Evolutionary conservation across 2,329 filamentous ascomycete species (phyloP), one percentile per base, ranked within the genome.

Genomic region (Akanthomyces lecanii): DNA sequence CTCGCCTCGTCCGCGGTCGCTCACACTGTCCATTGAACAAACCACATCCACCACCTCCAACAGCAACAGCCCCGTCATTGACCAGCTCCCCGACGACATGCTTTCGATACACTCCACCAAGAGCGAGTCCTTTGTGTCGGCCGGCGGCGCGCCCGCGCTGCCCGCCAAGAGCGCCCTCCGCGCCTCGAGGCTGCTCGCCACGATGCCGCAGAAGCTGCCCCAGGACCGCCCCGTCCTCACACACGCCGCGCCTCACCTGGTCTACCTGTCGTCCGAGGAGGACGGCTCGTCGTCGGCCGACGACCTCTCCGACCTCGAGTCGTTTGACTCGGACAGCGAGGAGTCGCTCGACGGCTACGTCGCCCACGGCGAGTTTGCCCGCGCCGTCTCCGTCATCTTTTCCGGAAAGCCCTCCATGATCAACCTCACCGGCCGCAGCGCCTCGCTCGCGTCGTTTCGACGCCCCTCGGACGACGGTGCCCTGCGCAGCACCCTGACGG

Each of bases 211-310:
- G 51, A 76, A 76, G 69, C 40, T 52, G 12, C 45, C 65, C 28
- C 69, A 74, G 38, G 69, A 72, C 42, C 73, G 72, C 21, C 69
- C 71, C 28, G 70, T 74, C 47, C 69, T 75, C 53, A 69, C 75
- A 16, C 74, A 78, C 53, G 74, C 77, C 25, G 76, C 79, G 2
- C 82, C 84, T 6, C 85, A 87, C 71, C 82, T 86, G 63, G 69
- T 84, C 63, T 89, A 89, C 71, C 81, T 89, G 30, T 88, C 85
- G 2, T 87, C 85, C 0, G 86, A 89, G 67, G 86, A 89, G 70
- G 86, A 88, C 66, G 84, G 81, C 36, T 88, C 85, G 1, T 85
- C 85, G 1, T 84, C 82, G 21, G 82, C 83, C 52, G 85, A 85
- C 57, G 76, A 76, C 65, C 77, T 77, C 64, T 72, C 71, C 51